Base-by-base conservation (phyloP, 176 grass and related monocot genomes). In the Thalia dealbata region DNA sequence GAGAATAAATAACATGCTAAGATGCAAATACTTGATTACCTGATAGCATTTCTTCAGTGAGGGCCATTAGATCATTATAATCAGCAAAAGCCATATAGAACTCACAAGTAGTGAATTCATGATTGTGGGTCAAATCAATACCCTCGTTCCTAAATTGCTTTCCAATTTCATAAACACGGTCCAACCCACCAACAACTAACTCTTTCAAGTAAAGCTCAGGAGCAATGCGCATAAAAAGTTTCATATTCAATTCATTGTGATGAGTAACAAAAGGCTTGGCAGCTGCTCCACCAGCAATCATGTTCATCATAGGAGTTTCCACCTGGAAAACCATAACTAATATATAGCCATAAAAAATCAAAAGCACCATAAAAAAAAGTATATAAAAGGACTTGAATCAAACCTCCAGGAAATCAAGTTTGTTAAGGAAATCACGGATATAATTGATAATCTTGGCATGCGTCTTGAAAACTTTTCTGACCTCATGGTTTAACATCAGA, bases 81-180 rank as follows among this genome's bases (percentile, higher is more conserved):
- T 97, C 95, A 18, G 95, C 95, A 84, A 68, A 68, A 43, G 95
- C 90, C 95, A 97, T 97, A 74, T 97, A 97, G 77, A 97, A 97
- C 78, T 97, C 95, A 71, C 87, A 90, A 13, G 90, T 93, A 41
- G 95, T 97, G 76, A 97, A 97, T 81, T 97, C 95, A 73, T 90
- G 95, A 86, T 97, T 97, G 77, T 97, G 95, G 42, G 95, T 97
- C 76, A 97, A 87, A 83, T 93, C 95, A 75, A 97, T 97, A 74
- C 95, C 95, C 86, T 97, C 90, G 8, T 97, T 97, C 82, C 95
- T 86, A 74, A 97, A 97, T 73, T 97, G 95, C 50, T 97, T 97
- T 77, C 95, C 95, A 86, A 97, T 93, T 86, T 97, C 95, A 86
- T 97, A 97, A 45, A 93, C 95, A 72, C 95, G 87, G 21, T 97